phyloP scores from a whole-genome alignment of 2,329 filamentous ascomycete genomes.

The Harringtonia lauricola region DNA sequence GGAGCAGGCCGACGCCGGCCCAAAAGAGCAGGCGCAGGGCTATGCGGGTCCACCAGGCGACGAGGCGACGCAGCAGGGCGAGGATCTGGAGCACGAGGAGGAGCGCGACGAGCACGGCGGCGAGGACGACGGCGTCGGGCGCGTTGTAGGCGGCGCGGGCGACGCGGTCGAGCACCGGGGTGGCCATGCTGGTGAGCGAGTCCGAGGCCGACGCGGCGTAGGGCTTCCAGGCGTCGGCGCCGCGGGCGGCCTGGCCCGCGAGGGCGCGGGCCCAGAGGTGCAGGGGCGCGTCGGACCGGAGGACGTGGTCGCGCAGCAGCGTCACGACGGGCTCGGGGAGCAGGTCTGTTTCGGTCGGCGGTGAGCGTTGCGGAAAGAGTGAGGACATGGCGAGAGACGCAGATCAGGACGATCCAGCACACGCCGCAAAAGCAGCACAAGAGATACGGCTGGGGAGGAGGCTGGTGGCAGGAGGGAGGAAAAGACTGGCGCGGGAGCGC shows the following conservation, averaged over 20 bases:
- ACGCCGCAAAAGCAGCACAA: too few species aligned
- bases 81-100: conserved; percentile 54
- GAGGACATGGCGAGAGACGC: too few species aligned
- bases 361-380: too few species aligned
- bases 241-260: conserved; percentile 17
- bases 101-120: conserved; percentile 42
- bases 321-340: conserved; percentile 29
- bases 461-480: too few species aligned
- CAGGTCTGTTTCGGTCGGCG: conserved; percentile 13
- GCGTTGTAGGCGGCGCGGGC: conserved; percentile 24
- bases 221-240: conserved; percentile 24
- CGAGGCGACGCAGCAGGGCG: conserved; percentile 56
- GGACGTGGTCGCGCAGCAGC: conserved; percentile 35
- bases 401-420: too few species aligned
- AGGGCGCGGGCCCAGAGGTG: conserved; percentile 27
- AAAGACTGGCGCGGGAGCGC: too few species aligned
- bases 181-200: conserved; percentile 28
- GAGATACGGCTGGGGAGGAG: too few species aligned
- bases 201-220: conserved; percentile 26
- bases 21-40: conserved; percentile 53
- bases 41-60: conserved; percentile 69
- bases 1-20: conserved; percentile 42
- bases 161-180: conserved; percentile 30
- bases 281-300: conserved; percentile 33
- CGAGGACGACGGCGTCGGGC: conserved; percentile 30